A percentile compares a stretch with the other conserved stretches of the same genome.
Evolutionary conservation across 108 stramenopile genomes (phyloP).

Genomic region (Mayamaea pseudoterrestris): DNA sequence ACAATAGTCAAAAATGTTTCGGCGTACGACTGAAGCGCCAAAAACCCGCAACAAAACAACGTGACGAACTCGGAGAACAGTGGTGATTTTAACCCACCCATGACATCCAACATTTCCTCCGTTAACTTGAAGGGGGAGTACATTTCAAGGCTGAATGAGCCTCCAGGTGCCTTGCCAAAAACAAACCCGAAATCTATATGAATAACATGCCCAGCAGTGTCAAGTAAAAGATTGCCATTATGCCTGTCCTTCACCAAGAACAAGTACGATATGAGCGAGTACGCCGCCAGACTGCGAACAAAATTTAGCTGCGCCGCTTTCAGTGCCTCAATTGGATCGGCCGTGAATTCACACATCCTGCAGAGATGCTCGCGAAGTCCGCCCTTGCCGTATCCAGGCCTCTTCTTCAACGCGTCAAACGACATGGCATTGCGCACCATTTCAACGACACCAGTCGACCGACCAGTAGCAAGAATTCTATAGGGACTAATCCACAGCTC

Average conservation of each 20-base stretch:
- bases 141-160: conserved; percentile 86
- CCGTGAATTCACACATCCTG: conserved; percentile 72
- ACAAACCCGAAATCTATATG: conserved; percentile 99
- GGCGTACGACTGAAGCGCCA: conserved; percentile 87
- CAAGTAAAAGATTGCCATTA: conserved; percentile 94
- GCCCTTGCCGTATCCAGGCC: conserved; percentile 76
- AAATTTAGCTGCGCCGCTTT: conserved; percentile 69
- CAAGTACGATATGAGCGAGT: conserved; percentile 91
- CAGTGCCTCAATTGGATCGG: conserved; percentile 69
- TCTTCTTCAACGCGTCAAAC: conserved; percentile 92
- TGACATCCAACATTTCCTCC: conserved; percentile 88
- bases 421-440: conserved; percentile 86
- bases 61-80: conserved; percentile 95
- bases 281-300: conserved; percentile 89
- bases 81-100: conserved; percentile 81
- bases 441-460: conserved; percentile 87
- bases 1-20: conserved; percentile 81
- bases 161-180: conserved; percentile 91
- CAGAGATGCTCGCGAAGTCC: conserved; percentile 64
- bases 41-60: conserved; percentile 89
- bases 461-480: conserved; percentile 84
- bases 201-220: conserved; percentile 92
- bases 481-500: conserved; percentile 90
- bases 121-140: conserved; percentile 98
- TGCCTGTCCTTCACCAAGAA: conserved; percentile 97